These are phyloP conservation scores for Populus pruinosa DNA, from an alignment of 345 rosid species.

Conservation along the genomic window DNA sequence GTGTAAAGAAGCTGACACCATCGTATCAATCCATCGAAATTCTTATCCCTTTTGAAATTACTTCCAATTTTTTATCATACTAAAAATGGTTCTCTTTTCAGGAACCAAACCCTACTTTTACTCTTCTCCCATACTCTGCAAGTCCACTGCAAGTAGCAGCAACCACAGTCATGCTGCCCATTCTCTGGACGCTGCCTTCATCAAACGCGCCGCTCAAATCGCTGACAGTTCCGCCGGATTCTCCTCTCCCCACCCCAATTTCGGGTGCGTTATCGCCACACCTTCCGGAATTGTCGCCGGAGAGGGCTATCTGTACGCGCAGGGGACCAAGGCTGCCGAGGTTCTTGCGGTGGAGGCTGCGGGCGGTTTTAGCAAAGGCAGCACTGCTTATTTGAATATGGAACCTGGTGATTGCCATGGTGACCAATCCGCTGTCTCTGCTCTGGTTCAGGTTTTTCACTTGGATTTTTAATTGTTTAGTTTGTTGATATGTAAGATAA, in stretches of 20 bases:
- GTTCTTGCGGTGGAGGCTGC: slow-evolving; percentile 68
- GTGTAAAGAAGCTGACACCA: no score
- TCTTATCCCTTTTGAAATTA: no score
- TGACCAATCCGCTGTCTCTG: slow-evolving; percentile 72
- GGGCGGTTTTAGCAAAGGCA: slow-evolving; percentile 49
- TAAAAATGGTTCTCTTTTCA: slow-evolving; percentile 35
- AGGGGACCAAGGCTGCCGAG: slow-evolving; percentile 87
- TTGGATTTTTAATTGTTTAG: not conserved
- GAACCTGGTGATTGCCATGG: slow-evolving; percentile 97
- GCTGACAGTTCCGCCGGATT: slow-evolving; percentile 77
- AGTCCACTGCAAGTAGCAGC: not conserved
- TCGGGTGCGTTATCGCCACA: slow-evolving; percentile 74
- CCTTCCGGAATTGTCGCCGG: slow-evolving; percentile 56
- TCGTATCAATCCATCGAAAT: no score
- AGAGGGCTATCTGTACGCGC: slow-evolving; percentile 78
- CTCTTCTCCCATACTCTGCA: slow-evolving; percentile 36
- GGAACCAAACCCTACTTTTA: slow-evolving; percentile 12
- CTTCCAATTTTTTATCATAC: no score
- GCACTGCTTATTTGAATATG: slow-evolving; percentile 77
- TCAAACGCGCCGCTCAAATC: slow-evolving; percentile 62
- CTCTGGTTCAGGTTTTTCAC: slow-evolving; percentile 71
- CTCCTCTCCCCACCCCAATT: slow-evolving; percentile 89
- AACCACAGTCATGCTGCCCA: slow-evolving; percentile 25
- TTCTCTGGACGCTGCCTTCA: slow-evolving; percentile 46
- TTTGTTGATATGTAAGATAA: not conserved